phyloP scores from a whole-genome alignment of 2,329 filamentous ascomycete species.

The Ustulina deusta region DNA sequence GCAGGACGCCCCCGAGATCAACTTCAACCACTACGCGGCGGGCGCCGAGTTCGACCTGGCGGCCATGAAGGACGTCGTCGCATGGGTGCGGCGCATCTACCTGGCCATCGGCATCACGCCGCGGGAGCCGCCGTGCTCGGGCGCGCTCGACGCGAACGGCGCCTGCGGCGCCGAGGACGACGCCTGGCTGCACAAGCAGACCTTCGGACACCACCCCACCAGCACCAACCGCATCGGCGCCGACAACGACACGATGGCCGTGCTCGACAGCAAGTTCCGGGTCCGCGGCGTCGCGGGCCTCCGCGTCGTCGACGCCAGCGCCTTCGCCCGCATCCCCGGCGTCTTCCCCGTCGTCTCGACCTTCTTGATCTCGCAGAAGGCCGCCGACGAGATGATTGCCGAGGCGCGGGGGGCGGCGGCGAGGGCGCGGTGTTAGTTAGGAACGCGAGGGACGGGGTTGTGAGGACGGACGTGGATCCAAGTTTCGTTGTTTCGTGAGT shows the following conservation, averaged over 20 bases:
- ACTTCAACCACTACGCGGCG: constrained; percentile 67
- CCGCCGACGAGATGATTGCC: constrained; percentile 36
- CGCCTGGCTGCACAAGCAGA: constrained; percentile 56
- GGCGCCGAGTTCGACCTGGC: constrained; percentile 54
- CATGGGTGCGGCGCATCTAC: constrained; percentile 44
- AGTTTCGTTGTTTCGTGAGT: too few species aligned
- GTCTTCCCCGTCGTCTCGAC: constrained; percentile 38
- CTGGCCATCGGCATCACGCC: constrained; percentile 25
- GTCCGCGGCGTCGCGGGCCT: constrained; percentile 64
- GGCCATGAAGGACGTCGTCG: constrained; percentile 60
- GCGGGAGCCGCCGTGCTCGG: constrained; percentile 35
- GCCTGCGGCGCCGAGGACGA: constrained; percentile 35
- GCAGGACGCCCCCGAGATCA: constrained; percentile 71
- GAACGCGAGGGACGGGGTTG: not conserved
- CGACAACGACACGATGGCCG: constrained; percentile 63
- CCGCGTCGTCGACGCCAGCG: constrained; percentile 51
- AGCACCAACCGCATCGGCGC: constrained; percentile 66
- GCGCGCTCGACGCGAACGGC: constrained; percentile 24
- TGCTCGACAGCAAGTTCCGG: constrained; percentile 65
- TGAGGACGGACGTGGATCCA: not conserved
- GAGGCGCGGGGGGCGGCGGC: constrained; percentile 20
- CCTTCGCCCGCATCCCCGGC: constrained; percentile 33
- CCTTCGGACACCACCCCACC: constrained; percentile 68
- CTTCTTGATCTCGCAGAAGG: constrained; percentile 39
- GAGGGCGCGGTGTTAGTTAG: constrained; percentile 4